Conservation (phyloP, 345 rosid species). For the Linum usitatissimum region DNA sequence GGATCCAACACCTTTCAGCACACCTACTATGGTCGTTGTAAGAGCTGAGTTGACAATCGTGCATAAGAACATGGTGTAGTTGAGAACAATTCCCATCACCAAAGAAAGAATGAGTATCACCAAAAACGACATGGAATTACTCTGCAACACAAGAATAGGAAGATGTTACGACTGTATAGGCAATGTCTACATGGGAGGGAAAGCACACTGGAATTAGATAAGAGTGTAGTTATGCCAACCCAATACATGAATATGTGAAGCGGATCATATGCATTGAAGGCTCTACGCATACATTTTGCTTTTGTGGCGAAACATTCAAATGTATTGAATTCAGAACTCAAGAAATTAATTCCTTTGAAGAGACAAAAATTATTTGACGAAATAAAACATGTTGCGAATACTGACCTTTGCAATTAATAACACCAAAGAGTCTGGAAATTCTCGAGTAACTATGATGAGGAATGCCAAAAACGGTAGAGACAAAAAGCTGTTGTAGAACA, state of each 20-base stretch:
- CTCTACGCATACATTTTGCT: too few species aligned
- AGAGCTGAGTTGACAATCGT: conserved; percentile 94
- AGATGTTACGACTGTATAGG: neutral
- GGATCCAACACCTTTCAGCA: conserved; percentile 94
- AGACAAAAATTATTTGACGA: neutral
- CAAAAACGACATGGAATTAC: conserved; percentile 63
- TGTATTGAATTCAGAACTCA: too few species aligned
- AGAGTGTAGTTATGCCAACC: too few species aligned
- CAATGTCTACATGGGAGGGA: too few species aligned
- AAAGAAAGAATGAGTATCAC: conserved; percentile 54
- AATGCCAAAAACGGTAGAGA: conserved; percentile 75
- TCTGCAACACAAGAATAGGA: conserved; percentile 31
- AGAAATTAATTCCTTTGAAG: too few species aligned
- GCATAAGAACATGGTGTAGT: conserved; percentile 94
- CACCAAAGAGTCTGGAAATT: conserved; percentile 71
- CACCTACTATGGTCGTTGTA: conserved; percentile 95
- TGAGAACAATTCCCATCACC: conserved; percentile 89
- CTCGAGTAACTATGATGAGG: conserved; percentile 70
- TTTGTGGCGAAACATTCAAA: neutral
- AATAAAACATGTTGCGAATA: conserved; percentile 14
- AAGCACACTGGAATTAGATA: too few species aligned
- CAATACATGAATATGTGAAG: too few species aligned
- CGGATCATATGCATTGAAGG: too few species aligned
- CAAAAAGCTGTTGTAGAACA: conserved; percentile 91
- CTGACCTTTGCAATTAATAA: conserved; percentile 79